phyloP scores from a whole-genome alignment of 257 asterid genomes.

The Voacanga thouarsii region DNA sequence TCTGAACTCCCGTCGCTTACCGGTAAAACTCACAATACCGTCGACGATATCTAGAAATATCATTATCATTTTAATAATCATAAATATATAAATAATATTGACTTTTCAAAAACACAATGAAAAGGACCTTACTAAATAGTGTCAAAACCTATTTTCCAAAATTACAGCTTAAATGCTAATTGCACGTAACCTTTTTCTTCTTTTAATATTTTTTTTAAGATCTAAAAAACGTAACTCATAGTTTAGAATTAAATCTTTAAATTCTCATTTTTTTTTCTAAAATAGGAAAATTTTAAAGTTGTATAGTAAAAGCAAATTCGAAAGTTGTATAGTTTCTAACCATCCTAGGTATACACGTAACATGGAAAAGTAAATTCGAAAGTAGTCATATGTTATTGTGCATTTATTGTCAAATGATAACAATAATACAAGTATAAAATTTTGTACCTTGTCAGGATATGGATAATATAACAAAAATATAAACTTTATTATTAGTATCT shows the following conservation, averaged over 20 bases:
- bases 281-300: neutral
- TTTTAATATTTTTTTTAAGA: too few species aligned
- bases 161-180: too few species aligned
- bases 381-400: constrained; percentile 1
- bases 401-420: neutral
- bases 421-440: neutral
- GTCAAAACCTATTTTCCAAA: too few species aligned
- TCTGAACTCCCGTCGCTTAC: constrained; percentile 62
- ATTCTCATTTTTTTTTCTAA: too few species aligned
- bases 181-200: too few species aligned
- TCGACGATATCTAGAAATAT: neutral
- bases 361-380: neutral
- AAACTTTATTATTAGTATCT: neutral
- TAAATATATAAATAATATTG: neutral
- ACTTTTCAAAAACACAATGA: constrained; percentile 24
- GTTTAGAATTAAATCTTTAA: too few species aligned
- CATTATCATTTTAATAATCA: neutral
- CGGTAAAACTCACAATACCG: constrained; percentile 50
- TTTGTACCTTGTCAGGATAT: constrained; percentile 2
- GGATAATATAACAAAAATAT: neutral
- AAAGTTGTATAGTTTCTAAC: neutral
- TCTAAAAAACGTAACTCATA: too few species aligned
- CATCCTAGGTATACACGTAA: neutral
- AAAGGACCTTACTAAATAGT: constrained; percentile 9
- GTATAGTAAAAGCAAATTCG: constrained; percentile 13